Percentiles rank a stretch among this genome's conserved stretches.
phyloP scores from a whole-genome alignment of 163 green algal species.

The Trebouxia gelatinosa region DNA sequence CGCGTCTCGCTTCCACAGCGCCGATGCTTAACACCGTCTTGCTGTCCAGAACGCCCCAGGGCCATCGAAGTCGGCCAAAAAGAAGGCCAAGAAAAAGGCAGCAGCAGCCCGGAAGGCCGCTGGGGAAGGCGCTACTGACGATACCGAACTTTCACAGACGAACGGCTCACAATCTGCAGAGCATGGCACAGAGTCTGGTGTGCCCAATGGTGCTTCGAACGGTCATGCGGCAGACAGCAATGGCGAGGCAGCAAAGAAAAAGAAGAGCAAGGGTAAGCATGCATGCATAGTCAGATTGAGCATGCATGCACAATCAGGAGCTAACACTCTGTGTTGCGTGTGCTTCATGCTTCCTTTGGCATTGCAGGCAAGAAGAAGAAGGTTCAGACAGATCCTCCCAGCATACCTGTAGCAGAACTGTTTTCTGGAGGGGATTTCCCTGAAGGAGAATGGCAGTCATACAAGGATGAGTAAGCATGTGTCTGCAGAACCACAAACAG shows the following conservation, averaged over 20 bases:
- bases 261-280: conserved; percentile 41
- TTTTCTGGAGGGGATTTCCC: conserved; percentile 85
- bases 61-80: conserved; percentile 43
- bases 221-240: background rate
- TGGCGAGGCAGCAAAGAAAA: conserved; percentile 47
- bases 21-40: too few relatives aligned
- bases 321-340: background rate
- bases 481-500: too few relatives aligned
- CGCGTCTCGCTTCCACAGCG: too few relatives aligned
- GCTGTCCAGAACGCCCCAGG: too few relatives aligned
- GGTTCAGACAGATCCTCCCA: conserved; percentile 88
- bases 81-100: conserved; percentile 41
- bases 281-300: background rate
- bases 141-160: background rate
- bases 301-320: background rate
- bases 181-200: conserved; percentile 15
- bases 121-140: background rate
- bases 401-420: conserved; percentile 82
- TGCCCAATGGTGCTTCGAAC: conserved; percentile 19
- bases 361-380: conserved; percentile 58
- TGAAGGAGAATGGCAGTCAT: conserved; percentile 86
- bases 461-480: conserved; percentile 76
- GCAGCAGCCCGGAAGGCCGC: conserved; percentile 30
- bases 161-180: background rate
- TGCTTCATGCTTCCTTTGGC: background rate